These are phyloP conservation scores for Chernovozyma sophiae-reginae DNA, from an alignment of 1,139 yeast genomes.

Conservation along the genomic window DNA sequence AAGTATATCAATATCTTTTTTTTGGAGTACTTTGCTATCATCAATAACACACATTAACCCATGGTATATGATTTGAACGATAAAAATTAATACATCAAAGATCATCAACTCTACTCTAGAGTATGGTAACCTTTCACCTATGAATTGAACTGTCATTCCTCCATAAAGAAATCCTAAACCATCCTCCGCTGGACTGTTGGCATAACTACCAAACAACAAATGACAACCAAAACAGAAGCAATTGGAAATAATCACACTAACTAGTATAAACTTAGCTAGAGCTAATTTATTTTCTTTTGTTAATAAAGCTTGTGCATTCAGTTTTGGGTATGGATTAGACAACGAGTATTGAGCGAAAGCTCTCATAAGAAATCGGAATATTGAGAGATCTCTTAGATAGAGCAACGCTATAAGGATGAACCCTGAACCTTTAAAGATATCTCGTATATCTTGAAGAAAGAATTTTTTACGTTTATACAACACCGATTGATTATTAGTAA, in stretches of 20 bases:
- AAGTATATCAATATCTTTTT: conserved; percentile 1
- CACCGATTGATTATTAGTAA: conserved; percentile 29
- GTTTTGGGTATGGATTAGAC: conserved; percentile 23
- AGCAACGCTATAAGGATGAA: conserved; percentile 25
- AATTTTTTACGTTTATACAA: conserved; percentile 38
- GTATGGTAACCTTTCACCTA: conserved; percentile 35
- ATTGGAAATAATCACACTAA: conserved; percentile 23
- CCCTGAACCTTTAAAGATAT: conserved; percentile 26
- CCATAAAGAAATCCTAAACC: conserved; percentile 25
- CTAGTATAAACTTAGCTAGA: conserved; percentile 24
- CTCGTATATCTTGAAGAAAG: conserved; percentile 33
- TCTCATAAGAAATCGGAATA: conserved; percentile 23
- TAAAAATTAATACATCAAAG: conserved; percentile 25
- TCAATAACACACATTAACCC: conserved; percentile 29
- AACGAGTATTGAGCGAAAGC: conserved; percentile 27
- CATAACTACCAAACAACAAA: conserved; percentile 25
- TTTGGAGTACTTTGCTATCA: conserved; percentile 26
- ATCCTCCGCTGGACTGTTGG: conserved; percentile 13
- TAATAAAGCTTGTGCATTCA: conserved; percentile 11
- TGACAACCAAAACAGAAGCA: conserved; percentile 24
- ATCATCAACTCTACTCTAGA: conserved; percentile 23
- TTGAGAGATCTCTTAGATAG: conserved; percentile 36
- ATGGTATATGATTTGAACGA: conserved; percentile 29
- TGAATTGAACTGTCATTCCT: conserved; percentile 35
- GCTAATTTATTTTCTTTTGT: conserved; percentile 27